Conservation (phyloP, 2,329 filamentous ascomycete genomes). For the Aspergillus sp. region DNA sequence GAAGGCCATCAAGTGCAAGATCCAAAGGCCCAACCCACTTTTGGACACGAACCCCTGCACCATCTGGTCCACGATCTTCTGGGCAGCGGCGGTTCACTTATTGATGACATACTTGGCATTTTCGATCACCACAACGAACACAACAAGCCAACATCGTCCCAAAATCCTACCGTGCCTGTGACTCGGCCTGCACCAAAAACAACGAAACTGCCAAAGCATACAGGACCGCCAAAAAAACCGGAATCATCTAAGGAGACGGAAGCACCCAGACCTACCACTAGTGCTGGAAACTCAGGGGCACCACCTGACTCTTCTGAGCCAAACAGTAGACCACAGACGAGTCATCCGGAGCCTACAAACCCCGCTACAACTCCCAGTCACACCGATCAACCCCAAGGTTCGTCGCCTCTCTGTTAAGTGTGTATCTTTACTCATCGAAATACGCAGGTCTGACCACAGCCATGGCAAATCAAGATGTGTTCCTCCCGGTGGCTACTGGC, state of each 20-base stretch:
- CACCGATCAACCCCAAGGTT: slow-evolving; percentile 4
- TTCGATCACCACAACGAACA: neutral
- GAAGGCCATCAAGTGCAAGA: slow-evolving; percentile 27
- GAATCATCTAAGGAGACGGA: neutral
- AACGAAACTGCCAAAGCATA: neutral
- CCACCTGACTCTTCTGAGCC: no score
- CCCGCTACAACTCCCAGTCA: neutral
- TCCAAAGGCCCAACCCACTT: slow-evolving; percentile 24
- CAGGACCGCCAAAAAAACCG: neutral
- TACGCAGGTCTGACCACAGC: slow-evolving; percentile 1
- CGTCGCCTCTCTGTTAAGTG: neutral
- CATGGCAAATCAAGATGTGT: slow-evolving; percentile 37
- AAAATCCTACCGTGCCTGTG: neutral
- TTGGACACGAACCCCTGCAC: slow-evolving; percentile 10
- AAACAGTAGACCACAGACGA: no score
- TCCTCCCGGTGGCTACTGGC: slow-evolving; percentile 39
- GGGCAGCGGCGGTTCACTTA: slow-evolving; percentile 6
- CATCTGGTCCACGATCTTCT: slow-evolving; percentile 14
- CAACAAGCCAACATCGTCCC: neutral
- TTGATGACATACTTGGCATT: neutral
- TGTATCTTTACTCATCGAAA: slow-evolving; percentile 3
- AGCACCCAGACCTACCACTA: no score
- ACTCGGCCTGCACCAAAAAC: neutral
- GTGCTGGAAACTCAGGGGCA: no score
- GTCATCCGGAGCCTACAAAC: neutral